Evolutionary conservation across 345 rosid genomes (phyloP).

Genomic region (Brassica juncea): DNA sequence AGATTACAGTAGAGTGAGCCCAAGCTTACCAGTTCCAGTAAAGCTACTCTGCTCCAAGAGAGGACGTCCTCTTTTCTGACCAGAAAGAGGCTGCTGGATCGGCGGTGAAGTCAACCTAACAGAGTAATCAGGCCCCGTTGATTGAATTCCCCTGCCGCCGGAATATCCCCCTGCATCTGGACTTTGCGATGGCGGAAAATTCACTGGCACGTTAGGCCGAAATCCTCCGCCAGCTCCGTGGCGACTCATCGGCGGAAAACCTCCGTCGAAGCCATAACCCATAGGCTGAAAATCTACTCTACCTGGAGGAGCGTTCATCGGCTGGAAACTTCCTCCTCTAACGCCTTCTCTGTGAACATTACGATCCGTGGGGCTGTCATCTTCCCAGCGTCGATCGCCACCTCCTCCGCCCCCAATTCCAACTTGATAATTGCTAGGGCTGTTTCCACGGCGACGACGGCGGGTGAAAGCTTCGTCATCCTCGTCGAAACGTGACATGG

Average conservation of each 20-base stretch:
- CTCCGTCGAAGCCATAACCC: slow-evolving; percentile 26
- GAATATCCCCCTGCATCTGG: slow-evolving; percentile 17
- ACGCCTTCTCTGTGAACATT: slow-evolving; percentile 32
- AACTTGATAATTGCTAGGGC: slow-evolving; percentile 58
- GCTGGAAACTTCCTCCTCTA: slow-evolving; percentile 43
- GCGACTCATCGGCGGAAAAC: slow-evolving; percentile 23
- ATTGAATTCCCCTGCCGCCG: slow-evolving; percentile 27
- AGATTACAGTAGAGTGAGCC: slow-evolving; percentile 5
- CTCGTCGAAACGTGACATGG: slow-evolving; percentile 40
- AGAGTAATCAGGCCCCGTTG: slow-evolving; percentile 36
- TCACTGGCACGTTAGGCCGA: slow-evolving; percentile 37
- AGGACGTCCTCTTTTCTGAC: slow-evolving; percentile 66
- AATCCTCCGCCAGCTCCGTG: slow-evolving; percentile 41
- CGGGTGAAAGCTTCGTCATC: slow-evolving; percentile 43
- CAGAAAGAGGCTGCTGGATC: slow-evolving; percentile 42
- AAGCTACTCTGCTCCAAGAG: slow-evolving; percentile 53
- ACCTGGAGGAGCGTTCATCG: slow-evolving; percentile 32
- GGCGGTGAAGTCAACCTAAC: slow-evolving; percentile 35
- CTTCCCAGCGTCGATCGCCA: slow-evolving; percentile 50
- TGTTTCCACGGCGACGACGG: slow-evolving; percentile 57
- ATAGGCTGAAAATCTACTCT: slow-evolving; percentile 5
- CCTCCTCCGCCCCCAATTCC: slow-evolving; percentile 40
- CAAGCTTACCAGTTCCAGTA: slow-evolving; percentile 43
- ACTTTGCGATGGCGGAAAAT: slow-evolving; percentile 43
- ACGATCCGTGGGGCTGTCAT: slow-evolving; percentile 62